Base-by-base conservation (phyloP, 768 basidiomycete genomes). In the Chalciporus pseudorubinellus region DNA sequence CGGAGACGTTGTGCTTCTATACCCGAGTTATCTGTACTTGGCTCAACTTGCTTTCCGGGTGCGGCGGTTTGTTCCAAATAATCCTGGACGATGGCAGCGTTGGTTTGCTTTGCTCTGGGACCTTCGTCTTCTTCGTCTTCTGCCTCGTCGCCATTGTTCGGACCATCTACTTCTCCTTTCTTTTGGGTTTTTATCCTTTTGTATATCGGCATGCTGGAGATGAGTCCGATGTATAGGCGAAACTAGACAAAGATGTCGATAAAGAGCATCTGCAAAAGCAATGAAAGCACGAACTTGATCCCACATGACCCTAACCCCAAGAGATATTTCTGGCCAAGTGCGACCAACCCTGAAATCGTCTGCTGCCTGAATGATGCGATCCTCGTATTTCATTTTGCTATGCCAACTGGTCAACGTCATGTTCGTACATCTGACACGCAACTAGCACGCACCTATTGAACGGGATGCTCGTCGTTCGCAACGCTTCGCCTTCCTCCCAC, bases 261-360 rank as follows among this genome's bases (percentile, higher is more conserved):
- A 42, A 39, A 24, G 1, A 41, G 16, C 29, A 31, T 13, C 29
- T 22, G 6, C 1, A 36, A 40, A 11, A 19, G 26, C 14, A 13
- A 26, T 28, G 33, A 44, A 1, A 3, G 40, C 12, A 24, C 64
- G 0, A 56, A 70, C 67, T 49, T 64, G 64, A 49, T 68, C 67
- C 67, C 68, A 68, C 36, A 68, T 53, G 18, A 55, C 21, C 44
- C 67, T 56, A 13, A 68, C 67, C 16, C 68, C 67, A 0, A 51
- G 47, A 3, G 62, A 48, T 6, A 70, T 61, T 36, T 66, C 68
- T 12, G 67, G 67, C 67, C 67, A 68, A 6, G 34, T 52, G 6
- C 67, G 66, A 5, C 67, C 68, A 13, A 68, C 42, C 28, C 67
- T 56, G 42, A 68, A 68, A 41, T 68, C 68, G 24, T 68, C 68